These are phyloP conservation scores for Cicer judaicum DNA, from an alignment of 306 rosid species.

Conservation along the genomic window DNA sequence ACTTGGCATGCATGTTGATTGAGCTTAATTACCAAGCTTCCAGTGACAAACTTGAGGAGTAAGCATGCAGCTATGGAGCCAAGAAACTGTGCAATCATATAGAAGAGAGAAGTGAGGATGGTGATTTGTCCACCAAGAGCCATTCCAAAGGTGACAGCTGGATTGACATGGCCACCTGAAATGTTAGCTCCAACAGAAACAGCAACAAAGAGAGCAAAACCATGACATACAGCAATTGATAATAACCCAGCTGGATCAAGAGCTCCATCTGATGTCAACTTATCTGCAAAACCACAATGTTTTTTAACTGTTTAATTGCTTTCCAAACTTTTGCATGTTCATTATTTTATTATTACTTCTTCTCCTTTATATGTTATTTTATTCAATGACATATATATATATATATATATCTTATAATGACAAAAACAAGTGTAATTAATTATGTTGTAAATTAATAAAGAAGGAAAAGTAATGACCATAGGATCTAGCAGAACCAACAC, in stretches of 20 bases:
- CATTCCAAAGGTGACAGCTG: constrained; percentile 90
- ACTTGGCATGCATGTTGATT: constrained; percentile 13
- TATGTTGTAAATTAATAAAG: too few species aligned
- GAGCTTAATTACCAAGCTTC: constrained; percentile 77
- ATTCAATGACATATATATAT: background rate
- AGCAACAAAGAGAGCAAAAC: constrained; percentile 89
- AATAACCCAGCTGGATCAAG: constrained; percentile 83
- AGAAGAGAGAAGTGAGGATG: constrained; percentile 77
- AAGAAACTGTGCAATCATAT: constrained; percentile 80
- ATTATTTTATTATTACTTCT: background rate
- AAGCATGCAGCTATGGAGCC: constrained; percentile 85
- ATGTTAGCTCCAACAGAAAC: constrained; percentile 82
- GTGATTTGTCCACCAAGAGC: constrained; percentile 93
- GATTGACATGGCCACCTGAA: constrained; percentile 95
- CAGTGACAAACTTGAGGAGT: constrained; percentile 80
- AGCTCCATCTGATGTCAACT: constrained; percentile 79
- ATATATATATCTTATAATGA: background rate
- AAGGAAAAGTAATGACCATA: constrained; percentile 56
- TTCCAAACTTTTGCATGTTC: background rate
- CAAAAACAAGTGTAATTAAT: background rate
- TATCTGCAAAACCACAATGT: constrained; percentile 51
- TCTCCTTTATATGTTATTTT: background rate
- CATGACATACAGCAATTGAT: constrained; percentile 78
- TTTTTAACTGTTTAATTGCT: background rate
- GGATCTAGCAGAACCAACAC: constrained; percentile 88